Percentiles rank a stretch among this genome's conserved stretches.
Conservation (phyloP, 257 asterid species). For the Mentha longifolia region DNA sequence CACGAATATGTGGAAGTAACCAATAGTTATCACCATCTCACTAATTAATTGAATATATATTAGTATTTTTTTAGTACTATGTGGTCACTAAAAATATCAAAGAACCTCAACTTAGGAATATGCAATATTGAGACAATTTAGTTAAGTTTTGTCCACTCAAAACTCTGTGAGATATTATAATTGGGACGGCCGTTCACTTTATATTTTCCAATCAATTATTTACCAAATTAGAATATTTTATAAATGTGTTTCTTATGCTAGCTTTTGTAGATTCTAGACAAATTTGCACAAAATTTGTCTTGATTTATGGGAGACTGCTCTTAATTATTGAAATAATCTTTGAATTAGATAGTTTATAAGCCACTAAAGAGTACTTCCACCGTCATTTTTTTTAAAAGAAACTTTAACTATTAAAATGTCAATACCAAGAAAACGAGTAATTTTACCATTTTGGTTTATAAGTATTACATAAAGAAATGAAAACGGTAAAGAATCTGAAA, state of each 20-base stretch:
- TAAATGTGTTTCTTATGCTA: not conserved
- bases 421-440: no score
- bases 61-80: no score
- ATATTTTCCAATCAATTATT: slow-evolving; percentile 1
- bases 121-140: not conserved
- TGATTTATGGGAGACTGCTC: not conserved
- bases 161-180: not conserved
- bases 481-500: no score
- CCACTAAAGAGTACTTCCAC: no score
- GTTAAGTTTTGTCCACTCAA: not conserved
- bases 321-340: no score
- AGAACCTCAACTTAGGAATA: not conserved
- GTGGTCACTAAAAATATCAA: no score
- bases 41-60: no score
- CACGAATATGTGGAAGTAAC: not conserved
- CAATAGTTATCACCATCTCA: not conserved
- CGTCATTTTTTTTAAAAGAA: no score
- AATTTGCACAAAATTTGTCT: not conserved
- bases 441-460: no score
- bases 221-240: not conserved
- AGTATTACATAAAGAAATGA: no score
- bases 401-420: no score
- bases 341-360: no score
- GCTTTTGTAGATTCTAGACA: not conserved
- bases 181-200: not conserved